Percentiles rank a stretch among this genome's conserved stretches.
phyloP scores from a whole-genome alignment of 257 asterid species.

The Solanum clarkiae region DNA sequence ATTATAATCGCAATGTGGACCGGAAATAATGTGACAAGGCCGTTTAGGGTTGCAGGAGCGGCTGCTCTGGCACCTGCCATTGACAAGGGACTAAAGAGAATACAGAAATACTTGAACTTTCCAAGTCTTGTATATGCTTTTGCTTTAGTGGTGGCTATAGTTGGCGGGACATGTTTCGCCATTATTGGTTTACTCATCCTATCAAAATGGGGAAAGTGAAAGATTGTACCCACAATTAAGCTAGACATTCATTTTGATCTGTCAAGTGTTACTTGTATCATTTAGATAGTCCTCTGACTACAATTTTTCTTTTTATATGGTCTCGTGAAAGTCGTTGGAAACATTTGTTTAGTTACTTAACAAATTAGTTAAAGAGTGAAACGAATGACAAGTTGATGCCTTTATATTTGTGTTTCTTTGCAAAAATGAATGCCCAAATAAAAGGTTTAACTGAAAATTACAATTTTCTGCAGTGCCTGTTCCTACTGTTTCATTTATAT shows the following conservation, averaged over 20 bases:
- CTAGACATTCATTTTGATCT: background rate
- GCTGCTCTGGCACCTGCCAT: constrained; percentile 35
- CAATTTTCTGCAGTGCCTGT: background rate
- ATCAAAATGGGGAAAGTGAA: constrained; percentile 32
- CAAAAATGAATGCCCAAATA: background rate
- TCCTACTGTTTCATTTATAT: background rate
- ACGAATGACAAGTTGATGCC: background rate
- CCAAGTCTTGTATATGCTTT: constrained; percentile 26
- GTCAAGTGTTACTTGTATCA: background rate
- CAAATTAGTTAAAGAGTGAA: background rate
- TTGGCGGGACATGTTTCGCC: constrained; percentile 16
- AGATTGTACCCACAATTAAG: background rate
- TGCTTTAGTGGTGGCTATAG: constrained; percentile 24
- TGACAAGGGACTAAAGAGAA: constrained; percentile 24
- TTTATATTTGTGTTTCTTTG: background rate
- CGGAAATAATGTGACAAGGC: constrained; percentile 39
- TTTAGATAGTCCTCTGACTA: background rate
- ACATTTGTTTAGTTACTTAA: background rate
- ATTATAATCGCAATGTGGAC: constrained; percentile 42
- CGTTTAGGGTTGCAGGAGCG: constrained; percentile 34
- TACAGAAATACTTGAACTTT: constrained; percentile 26
- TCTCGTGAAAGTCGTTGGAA: background rate
- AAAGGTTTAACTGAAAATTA: background rate
- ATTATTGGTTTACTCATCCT: constrained; percentile 32
- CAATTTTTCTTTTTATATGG: background rate